Conservation (phyloP, 1,284 basidiomycete species). For the Exobasidium cylindrosporum region DNA sequence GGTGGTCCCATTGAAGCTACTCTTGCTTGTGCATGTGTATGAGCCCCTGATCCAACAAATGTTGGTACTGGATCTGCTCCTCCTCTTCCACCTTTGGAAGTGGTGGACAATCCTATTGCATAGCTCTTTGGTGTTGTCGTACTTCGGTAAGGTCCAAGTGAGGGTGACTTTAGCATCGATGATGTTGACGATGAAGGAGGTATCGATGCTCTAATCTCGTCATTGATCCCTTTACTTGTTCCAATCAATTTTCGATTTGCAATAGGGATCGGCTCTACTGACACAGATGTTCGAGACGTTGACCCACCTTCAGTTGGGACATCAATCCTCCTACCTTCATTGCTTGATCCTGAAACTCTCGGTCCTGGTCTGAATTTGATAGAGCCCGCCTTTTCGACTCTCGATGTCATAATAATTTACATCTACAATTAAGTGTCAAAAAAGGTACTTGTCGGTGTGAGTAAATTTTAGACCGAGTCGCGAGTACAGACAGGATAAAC, state of each 20-base stretch:
- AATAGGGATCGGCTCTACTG: neutral
- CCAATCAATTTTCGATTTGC: neutral
- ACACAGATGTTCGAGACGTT: neutral
- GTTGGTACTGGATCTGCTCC: neutral
- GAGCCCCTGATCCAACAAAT: neutral
- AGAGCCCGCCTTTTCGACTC: neutral
- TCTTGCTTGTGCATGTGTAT: neutral
- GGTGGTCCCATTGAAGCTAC: constrained; percentile 1
- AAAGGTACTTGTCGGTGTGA: too few species aligned
- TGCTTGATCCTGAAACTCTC: too few species aligned
- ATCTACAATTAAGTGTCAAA: too few species aligned
- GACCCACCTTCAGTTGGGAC: too few species aligned
- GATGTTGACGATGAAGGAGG: neutral
- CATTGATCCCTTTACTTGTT: neutral
- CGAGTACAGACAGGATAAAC: too few species aligned
- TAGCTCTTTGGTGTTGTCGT: constrained; percentile 4
- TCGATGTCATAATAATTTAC: constrained; percentile 6
- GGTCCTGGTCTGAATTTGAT: neutral
- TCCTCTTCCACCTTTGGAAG: neutral
- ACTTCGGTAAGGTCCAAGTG: neutral
- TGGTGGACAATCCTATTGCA: neutral
- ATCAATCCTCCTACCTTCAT: too few species aligned
- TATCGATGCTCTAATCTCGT: neutral
- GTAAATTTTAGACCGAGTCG: too few species aligned
- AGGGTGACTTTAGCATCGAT: neutral